Evolutionary conservation across 1,139 yeast genomes (phyloP).

Genomic region (Saccharomyces hybrid): DNA sequence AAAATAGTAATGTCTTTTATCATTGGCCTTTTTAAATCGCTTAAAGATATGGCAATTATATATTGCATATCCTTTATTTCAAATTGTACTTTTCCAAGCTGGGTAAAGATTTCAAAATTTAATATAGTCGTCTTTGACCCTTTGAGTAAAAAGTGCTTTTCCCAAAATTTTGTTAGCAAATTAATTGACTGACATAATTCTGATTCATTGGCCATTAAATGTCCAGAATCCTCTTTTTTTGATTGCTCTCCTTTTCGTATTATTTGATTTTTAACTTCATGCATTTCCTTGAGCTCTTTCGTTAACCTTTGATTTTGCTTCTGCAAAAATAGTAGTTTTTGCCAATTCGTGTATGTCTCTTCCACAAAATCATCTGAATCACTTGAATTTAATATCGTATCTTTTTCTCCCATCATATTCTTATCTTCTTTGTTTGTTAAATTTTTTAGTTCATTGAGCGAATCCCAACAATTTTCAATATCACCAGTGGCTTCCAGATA

Average conservation of each 20-base stretch:
- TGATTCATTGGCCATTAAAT: not conserved
- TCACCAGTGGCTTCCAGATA: slow-evolving; percentile 20
- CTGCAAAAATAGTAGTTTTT: not conserved
- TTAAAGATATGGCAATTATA: slow-evolving; percentile 10
- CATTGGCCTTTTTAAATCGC: slow-evolving; percentile 3
- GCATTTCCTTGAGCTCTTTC: slow-evolving; percentile 2
- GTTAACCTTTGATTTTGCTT: not conserved
- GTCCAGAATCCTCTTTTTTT: slow-evolving; percentile 1
- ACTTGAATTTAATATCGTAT: not conserved
- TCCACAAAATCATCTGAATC: slow-evolving; percentile 5
- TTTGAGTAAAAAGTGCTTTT: slow-evolving; percentile 8
- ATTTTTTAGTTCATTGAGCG: slow-evolving; percentile 20
- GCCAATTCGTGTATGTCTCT: slow-evolving; percentile 6
- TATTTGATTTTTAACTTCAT: slow-evolving; percentile 3
- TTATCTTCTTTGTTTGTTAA: slow-evolving; percentile 10
- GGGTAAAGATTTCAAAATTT: slow-evolving; percentile 21
- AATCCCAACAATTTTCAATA: slow-evolving; percentile 22
- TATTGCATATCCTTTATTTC: slow-evolving; percentile 7
- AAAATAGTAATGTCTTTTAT: slow-evolving; percentile 3
- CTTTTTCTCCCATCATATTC: not conserved
- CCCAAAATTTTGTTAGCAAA: slow-evolving; percentile 11
- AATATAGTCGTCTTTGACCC: slow-evolving; percentile 3
- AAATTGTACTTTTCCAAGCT: slow-evolving; percentile 19
- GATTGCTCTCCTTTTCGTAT: slow-evolving; percentile 2
- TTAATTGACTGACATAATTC: not conserved